Evolutionary conservation across 169 alveolate species (phyloP), one percentile per base, ranked within the genome.

Genomic region (Cryptosporidium sp.): DNA sequence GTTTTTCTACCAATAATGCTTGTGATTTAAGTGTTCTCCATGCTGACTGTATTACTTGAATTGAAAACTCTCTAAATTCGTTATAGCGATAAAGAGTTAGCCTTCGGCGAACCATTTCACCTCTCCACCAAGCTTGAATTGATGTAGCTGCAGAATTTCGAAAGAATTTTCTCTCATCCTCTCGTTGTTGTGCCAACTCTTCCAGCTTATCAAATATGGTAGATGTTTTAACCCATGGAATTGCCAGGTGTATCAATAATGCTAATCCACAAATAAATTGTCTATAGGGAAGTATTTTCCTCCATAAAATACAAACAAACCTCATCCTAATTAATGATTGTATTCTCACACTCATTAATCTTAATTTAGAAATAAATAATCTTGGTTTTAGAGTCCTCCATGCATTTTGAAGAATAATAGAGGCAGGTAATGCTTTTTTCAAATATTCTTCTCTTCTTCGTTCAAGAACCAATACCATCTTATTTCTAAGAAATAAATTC

Each of bases 91-190:
- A 65, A 14, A 80, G 41, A 18, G 59, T 41, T 29, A 80, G 48
- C 35, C 75, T 80, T 62, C 89, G 16, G 7, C 89, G 89, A n/a
- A 80, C 89, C 89, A 80, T 80, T 39, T 80, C 89, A 12, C 89
- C 89, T 80, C 89, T 80, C 89, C 89, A 80, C 89, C 89, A 80
- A 10, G 89, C 75, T 29, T 80, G 89, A 39, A 80, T 80, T 43
- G 89, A 59, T 23, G 89, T 80, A 7, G 89, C 89, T 33, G 89
- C 89, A 23, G 58, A 62, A 80, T 80, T 80, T 33, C 89, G 10
- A 21, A 80, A 59, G 68, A 80, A 80, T 80, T 67, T 59, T 9
- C 75, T 61, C 45, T 80, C 89, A 26, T 80, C 74, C 39, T 80
- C 89, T 31, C 89, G 89, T 23, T 80, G 73, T 62, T 62, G 75